Percentiles rank a stretch among this genome's conserved stretches.
Evolutionary conservation across 306 rosid genomes (phyloP).

Genomic region (Alnus glutinosa): DNA sequence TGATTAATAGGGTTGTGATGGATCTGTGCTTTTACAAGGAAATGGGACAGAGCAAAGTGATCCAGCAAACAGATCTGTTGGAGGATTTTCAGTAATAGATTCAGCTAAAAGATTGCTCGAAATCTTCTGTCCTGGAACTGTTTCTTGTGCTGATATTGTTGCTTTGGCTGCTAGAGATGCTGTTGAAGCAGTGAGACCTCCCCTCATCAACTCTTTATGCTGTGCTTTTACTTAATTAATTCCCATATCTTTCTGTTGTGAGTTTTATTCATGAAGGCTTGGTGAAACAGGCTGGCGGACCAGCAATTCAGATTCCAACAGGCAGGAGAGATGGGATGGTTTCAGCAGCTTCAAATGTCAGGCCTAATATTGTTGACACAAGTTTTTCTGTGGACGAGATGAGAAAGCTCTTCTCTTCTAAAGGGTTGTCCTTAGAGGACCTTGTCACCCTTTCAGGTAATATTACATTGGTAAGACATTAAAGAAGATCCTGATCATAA

Average conservation of each 20-base stretch:
- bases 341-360: conserved; percentile 74
- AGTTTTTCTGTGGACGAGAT: conserved; percentile 79
- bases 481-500: not conserved
- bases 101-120: conserved; percentile 70
- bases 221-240: not conserved
- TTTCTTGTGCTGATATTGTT: conserved; percentile 90
- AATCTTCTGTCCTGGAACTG: conserved; percentile 69
- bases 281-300: conserved; percentile 72
- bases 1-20: conserved; percentile 81
- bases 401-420: conserved; percentile 57
- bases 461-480: not conserved
- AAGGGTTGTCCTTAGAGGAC: conserved; percentile 80
- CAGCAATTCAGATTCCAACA: conserved; percentile 61
- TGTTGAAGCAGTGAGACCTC: conserved; percentile 63
- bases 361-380: conserved; percentile 85
- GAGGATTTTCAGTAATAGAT: conserved; percentile 77
- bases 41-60: conserved; percentile 73
- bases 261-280: conserved; percentile 19
- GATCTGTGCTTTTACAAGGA: conserved; percentile 75
- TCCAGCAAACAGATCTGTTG: conserved; percentile 80
- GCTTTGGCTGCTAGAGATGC: conserved; percentile 95
- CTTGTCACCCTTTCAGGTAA: conserved; percentile 80
- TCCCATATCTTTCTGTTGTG: conserved; percentile 8
- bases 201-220: conserved; percentile 2
- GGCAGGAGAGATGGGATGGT: conserved; percentile 84